These are phyloP conservation scores for Sungouiozyma ichnusensis DNA, from an alignment of 805 yeast species.

Conservation along the genomic window DNA sequence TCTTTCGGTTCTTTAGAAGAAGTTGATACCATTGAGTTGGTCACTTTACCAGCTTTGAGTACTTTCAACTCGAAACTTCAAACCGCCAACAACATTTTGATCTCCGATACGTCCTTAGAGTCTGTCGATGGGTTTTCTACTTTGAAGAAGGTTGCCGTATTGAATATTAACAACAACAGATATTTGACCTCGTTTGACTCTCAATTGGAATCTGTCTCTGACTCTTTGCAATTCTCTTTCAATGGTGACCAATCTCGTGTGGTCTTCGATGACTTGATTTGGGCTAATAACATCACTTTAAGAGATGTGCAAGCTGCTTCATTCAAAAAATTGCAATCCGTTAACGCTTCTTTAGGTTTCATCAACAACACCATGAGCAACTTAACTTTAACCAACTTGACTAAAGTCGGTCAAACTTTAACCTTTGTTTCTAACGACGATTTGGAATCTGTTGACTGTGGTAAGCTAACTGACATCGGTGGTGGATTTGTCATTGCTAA, in stretches of 20 bases:
- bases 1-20: constrained; percentile 69
- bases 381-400: constrained; percentile 45
- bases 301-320: constrained; percentile 69
- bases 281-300: constrained; percentile 86
- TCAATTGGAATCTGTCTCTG: constrained; percentile 62
- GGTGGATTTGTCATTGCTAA: constrained; percentile 90
- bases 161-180: constrained; percentile 86
- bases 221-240: constrained; percentile 67
- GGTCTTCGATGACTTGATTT: constrained; percentile 53
- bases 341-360: constrained; percentile 79
- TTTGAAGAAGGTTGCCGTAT: constrained; percentile 38
- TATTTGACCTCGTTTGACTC: constrained; percentile 64
- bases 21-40: constrained; percentile 71
- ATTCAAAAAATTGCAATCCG: constrained; percentile 52
- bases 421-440: constrained; percentile 64
- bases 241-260: constrained; percentile 73
- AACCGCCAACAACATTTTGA: constrained; percentile 56
- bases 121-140: constrained; percentile 53
- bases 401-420: constrained; percentile 69
- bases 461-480: constrained; percentile 61
- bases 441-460: constrained; percentile 58
- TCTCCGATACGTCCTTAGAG: constrained; percentile 65
- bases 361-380: constrained; percentile 55
- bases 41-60: constrained; percentile 78
- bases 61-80: constrained; percentile 62